Conservation (phyloP, 306 rosid genomes). For the Crotalaria pallida region DNA sequence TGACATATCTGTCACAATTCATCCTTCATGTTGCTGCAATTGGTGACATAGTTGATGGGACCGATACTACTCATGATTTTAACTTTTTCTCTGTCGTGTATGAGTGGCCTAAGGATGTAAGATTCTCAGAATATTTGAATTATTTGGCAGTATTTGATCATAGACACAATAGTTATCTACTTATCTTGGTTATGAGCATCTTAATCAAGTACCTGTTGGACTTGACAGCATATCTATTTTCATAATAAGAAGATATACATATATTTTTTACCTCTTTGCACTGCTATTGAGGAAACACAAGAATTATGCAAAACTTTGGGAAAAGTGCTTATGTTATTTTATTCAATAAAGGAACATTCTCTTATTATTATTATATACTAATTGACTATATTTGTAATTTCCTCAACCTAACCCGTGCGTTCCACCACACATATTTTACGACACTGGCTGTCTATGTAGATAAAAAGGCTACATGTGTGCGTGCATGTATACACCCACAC, state of each 20-base stretch:
- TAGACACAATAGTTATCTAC: not conserved
- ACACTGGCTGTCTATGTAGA: not conserved
- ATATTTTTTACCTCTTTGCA: not conserved
- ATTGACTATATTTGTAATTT: not conserved
- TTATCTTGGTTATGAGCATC: conserved; percentile 13
- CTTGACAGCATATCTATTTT: not conserved
- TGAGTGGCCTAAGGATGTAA: conserved; percentile 99
- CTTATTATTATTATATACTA: not conserved
- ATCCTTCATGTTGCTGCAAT: conserved; percentile 94
- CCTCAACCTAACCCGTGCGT: not conserved
- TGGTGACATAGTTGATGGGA: conserved; percentile 96
- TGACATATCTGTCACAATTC: conserved; percentile 85
- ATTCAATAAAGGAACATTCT: not conserved
- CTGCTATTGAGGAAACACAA: not conserved
- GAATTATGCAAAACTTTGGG: not conserved
- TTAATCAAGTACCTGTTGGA: conserved; percentile 8
- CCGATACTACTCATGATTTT: conserved; percentile 97
- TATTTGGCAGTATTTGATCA: conserved; percentile 21
- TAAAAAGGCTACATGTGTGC: not conserved
- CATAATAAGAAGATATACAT: not conserved
- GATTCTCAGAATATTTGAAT: conserved; percentile 38
- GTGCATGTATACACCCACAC: no score
- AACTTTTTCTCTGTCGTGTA: conserved; percentile 86
- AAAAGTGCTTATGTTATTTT: not conserved
- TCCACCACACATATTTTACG: not conserved